Base-by-base conservation (phyloP, 768 basidiomycete species). In the Rhodocollybia butyracea region DNA sequence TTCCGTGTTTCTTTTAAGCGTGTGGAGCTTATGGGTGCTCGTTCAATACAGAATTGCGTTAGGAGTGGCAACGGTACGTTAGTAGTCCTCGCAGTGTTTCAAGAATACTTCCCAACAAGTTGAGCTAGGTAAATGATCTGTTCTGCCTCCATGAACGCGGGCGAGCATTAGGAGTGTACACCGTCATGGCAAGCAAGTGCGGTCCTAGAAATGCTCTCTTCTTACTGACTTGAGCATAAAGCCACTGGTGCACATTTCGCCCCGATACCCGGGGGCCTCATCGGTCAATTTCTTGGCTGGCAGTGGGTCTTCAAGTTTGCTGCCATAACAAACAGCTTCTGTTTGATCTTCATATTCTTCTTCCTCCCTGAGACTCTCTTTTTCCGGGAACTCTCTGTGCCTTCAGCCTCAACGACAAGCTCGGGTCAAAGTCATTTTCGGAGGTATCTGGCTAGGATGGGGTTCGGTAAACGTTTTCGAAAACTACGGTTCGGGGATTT, bases 121-220 rank as follows among this genome's bases (percentile, higher is more conserved):
- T n/a, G n/a, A n/a, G n/a, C 8, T 47, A 47, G 46, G 51, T 38
- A 27, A 52, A 40, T 41, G 51, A 52, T 30, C 8, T 52, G 11
- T 52, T 39, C 17, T 52, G 38, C 29, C 51, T 52, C 13, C 51
- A 52, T 24, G 51, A 52, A 52, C 51, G 51, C 41, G 51, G 51
- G 24, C 11, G 51, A 24, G 51, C 51, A 40, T 15, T 52, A 11
- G 51, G 51, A 10, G 19, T 52, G 12, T 52, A 19, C 38, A 52
- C 51, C 15, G 51, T 52, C 30, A 21, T 47, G 12, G 19, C 29
- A 19, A 47, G 46, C 31, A 31, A 34, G 22, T 11, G 27, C 5
- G 19, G 15, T n/a, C 21, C n/a, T 12, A 3, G 27, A 17, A n/a
- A 27, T 12, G 12, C 11, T 24, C 6, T 10, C 24, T 26, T 21